Base-by-base conservation (phyloP, 2,329 filamentous ascomycete species). In the Ophiostoma triangulosporum region DNA sequence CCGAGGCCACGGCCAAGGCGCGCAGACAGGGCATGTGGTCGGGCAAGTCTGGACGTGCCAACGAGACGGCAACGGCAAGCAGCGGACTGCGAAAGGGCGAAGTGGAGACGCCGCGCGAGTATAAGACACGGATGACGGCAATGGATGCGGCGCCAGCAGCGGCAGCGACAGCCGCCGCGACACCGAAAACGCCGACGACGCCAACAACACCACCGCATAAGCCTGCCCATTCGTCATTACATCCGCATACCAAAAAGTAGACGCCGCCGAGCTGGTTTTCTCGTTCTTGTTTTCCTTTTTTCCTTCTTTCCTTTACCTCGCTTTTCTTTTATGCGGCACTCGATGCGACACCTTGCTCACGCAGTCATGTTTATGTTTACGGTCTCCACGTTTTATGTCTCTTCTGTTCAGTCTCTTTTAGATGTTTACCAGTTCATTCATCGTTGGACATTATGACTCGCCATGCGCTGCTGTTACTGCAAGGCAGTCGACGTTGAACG, bases 71-170 rank as follows among this genome's bases (percentile, higher is more conserved):
- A 74, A 76, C 31, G 78, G 78, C 56, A 33, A 12, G 49, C 35
- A 51, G 32, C 32, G 22, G 22, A 7, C 11, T 38, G 11, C 70
- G 70, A 63, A 74, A 73, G 9, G 55, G 29, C 58, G 57, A 56
- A 26, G 27, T 83, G 64, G 90, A 96, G 72, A 95, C 83, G 65
- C 93, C 93, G 8, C 79, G 89, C 60, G 84, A 88, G 56, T 98
- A 88, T 69, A 98, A 98, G 73, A 83, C 66, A 7, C 67, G 75
- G 51, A 72, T 71, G 64, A 64, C 60, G 8, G 58, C 58, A 6
- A 69, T 69, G 54, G 67, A 63, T 54, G 53, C 57, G 24, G 53
- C 24, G 22, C 24, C 12, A 31, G 3, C 51, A 43, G 2, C 38
- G 26, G 11, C n/a, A 27, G 6, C 40, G 24, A 3, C 40, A 45